Base-by-base conservation (phyloP, 305 asterid species). In the Galium porrigens region DNA sequence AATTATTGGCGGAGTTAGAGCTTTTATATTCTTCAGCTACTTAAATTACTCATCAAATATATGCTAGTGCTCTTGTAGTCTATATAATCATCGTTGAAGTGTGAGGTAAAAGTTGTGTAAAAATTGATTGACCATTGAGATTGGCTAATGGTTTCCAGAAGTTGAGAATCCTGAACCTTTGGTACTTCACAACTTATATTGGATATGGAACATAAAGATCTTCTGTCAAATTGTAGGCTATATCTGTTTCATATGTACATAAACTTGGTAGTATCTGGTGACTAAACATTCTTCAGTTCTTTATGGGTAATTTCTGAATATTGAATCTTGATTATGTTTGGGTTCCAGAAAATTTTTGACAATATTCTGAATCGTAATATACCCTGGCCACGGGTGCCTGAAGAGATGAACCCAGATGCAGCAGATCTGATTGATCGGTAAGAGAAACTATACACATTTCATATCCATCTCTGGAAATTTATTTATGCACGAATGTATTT, bases 311-410 rank as follows among this genome's bases (percentile, higher is more conserved):
- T 15, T 58, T 70, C 37, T 54, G 60, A 4, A 27, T 57, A 37
- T 52, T 29, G 14, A 42, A 51, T 72, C 36, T 63, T 56, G 52
- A 37, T 66, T 68, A 49, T 55, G 25, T 30, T 65, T 64, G 58
- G 10, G 61, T 76, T 73, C 81, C 68, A 94, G 99, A 86, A 84
- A 86, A 89, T 94, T 74, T 94, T 94, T 64, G 94, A 90, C 71
- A 94, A 94, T 81, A 94, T 94, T 84, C 96, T 94, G 74, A 94
- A 94, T 73, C 89, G 96, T 63, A 89, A 94, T 74, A 89, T 94
- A 74, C 99, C 95, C 67, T 89, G 99, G 99, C 99, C 99, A 6
- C 73, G 63, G 27, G 89, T 84, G 18, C 92, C 94, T 14, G 97
- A 87, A 65, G 99, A 94, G 81, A 87, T 94, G 95, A 89, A 92